These are phyloP conservation scores for Lentinula novae-zelandiae DNA, from an alignment of 1,284 basidiomycete genomes.

Conservation along the genomic window DNA sequence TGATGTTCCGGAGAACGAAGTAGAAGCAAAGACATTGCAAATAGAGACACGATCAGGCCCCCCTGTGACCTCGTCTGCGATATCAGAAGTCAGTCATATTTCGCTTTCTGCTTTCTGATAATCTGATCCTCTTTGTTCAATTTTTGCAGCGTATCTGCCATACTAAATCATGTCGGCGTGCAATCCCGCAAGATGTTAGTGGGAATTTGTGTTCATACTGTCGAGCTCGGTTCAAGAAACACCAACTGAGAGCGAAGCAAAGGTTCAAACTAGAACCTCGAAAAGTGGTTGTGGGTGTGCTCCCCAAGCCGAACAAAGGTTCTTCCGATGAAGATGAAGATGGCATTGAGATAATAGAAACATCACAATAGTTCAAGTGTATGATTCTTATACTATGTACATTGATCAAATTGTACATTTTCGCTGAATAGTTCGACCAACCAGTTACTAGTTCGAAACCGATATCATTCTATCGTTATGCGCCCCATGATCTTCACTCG, in stretches of 20 bases:
- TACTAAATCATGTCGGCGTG: slow-evolving; percentile 25
- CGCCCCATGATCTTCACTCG: background rate
- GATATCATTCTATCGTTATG: no score
- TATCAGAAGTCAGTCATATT: background rate
- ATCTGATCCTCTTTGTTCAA: background rate
- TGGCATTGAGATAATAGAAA: no score
- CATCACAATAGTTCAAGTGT: no score
- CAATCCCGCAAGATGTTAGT: slow-evolving; percentile 20
- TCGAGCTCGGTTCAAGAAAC: slow-evolving; percentile 39
- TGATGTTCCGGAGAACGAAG: no score
- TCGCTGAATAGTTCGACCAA: no score
- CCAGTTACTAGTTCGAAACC: no score
- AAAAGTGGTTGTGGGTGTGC: slow-evolving; percentile 13
- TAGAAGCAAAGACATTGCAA: background rate
- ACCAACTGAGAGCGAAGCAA: slow-evolving; percentile 37
- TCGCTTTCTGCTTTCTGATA: background rate
- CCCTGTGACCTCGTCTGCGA: background rate
- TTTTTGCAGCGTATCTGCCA: slow-evolving; percentile 2
- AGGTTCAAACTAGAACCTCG: slow-evolving; percentile 42
- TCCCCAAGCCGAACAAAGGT: background rate
- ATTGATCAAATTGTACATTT: no score
- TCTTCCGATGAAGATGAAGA: no score
- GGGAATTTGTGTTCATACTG: slow-evolving; percentile 42
- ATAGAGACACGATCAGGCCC: no score
- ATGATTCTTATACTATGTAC: no score